Evolutionary conservation across 106 monocot genomes (phyloP).

Genomic region (Vanilla planifolia): DNA sequence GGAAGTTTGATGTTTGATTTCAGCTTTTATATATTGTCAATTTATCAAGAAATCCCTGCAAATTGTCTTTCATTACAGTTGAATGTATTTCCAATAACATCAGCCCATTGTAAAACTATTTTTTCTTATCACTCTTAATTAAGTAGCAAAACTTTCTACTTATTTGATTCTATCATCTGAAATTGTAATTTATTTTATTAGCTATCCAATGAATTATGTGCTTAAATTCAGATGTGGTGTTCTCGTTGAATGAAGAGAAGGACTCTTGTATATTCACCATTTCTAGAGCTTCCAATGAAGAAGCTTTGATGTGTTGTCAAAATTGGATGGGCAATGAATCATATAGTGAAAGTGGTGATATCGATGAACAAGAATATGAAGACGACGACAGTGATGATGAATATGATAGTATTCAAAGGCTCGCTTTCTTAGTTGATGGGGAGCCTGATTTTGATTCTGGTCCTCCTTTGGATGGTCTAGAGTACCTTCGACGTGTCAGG

Average conservation of each 20-base stretch:
- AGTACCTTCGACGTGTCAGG: constrained; percentile 97
- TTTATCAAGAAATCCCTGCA: too few species aligned
- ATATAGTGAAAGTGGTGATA: background rate
- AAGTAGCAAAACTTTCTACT: too few species aligned
- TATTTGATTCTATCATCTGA: too few species aligned
- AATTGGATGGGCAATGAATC: background rate
- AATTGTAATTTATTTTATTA: too few species aligned
- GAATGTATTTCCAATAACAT: too few species aligned
- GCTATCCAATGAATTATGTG: too few species aligned
- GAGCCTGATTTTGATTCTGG: constrained; percentile 99
- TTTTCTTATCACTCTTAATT: too few species aligned
- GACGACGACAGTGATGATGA: constrained; percentile 64
- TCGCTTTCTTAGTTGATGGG: constrained; percentile 78
- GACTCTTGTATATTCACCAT: background rate
- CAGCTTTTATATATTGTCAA: too few species aligned
- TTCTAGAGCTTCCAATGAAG: background rate
- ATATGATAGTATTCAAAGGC: constrained; percentile 51
- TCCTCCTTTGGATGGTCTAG: constrained; percentile 83
- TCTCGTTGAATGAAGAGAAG: background rate
- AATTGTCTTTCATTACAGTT: too few species aligned
- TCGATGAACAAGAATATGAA: constrained; percentile 33
- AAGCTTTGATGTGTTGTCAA: background rate
- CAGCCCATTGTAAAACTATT: too few species aligned
- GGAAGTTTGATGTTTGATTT: too few species aligned
- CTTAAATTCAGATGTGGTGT: constrained; percentile 4